These are phyloP conservation scores for Globisporangium nagaii DNA, from an alignment of 352 stramenopile species.

Conservation along the genomic window DNA sequence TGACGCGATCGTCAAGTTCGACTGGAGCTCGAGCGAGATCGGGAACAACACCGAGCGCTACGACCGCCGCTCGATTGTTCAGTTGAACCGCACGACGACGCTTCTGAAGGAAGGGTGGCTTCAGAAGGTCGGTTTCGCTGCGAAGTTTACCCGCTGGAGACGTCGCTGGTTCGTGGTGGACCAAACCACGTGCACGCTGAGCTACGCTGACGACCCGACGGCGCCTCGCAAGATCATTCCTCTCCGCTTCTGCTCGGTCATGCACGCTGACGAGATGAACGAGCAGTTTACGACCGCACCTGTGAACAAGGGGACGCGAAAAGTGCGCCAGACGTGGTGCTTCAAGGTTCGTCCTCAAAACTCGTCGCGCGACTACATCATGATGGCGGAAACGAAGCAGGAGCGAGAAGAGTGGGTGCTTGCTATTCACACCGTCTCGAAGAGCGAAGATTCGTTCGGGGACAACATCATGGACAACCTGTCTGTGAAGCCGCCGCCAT, in stretches of 20 bases:
- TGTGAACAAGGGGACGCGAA: conserved; percentile 83
- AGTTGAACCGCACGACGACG: conserved; percentile 40
- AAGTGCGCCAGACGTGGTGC: conserved; percentile 76
- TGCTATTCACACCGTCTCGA: conserved; percentile 73
- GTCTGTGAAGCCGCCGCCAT: conserved; percentile 5
- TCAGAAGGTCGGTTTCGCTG: conserved; percentile 75
- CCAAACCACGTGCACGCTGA: conserved; percentile 73
- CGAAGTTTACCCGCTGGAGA: conserved; percentile 66
- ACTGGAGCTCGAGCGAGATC: conserved; percentile 42
- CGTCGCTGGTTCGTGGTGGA: conserved; percentile 76
- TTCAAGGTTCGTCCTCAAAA: conserved; percentile 80
- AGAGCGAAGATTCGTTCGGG: conserved; percentile 36
- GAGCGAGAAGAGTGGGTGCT: conserved; percentile 89
- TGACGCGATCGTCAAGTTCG: conserved; percentile 61
- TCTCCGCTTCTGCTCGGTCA: conserved; percentile 61
- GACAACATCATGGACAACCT: conserved; percentile 31
- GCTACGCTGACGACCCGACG: conserved; percentile 65
- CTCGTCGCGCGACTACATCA: conserved; percentile 79
- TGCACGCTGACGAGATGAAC: conserved; percentile 80
- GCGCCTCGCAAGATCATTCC: conserved; percentile 69
- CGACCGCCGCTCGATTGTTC: conserved; percentile 50
- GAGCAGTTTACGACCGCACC: conserved; percentile 79
- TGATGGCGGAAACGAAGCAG: conserved; percentile 83
- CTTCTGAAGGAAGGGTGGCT: conserved; percentile 81
- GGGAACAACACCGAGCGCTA: conserved; percentile 22